These are phyloP conservation scores for Colletotrichum tropicale DNA, from an alignment of 2,329 filamentous ascomycete genomes.

Conservation along the genomic window DNA sequence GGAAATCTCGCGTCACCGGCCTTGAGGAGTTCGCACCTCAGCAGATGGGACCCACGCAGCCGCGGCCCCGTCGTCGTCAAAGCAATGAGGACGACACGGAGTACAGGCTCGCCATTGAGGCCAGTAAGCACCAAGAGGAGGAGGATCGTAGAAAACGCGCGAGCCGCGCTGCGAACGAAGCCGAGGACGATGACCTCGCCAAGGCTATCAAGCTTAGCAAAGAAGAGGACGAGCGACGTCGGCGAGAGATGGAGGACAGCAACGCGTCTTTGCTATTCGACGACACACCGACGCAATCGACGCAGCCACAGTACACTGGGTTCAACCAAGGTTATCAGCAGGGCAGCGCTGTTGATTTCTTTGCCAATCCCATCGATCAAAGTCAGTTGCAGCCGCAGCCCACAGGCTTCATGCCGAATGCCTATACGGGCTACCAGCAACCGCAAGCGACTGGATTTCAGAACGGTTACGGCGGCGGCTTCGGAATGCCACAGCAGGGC, in stretches of 20 bases:
- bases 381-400: constrained; percentile 77
- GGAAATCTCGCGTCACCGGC: constrained; percentile 95
- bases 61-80: constrained; percentile 49
- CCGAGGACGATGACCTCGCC: constrained; percentile 84
- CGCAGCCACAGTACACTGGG: constrained; percentile 79
- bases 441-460: constrained; percentile 54
- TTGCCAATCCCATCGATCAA: constrained; percentile 89
- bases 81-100: constrained; percentile 82
- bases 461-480: constrained; percentile 70
- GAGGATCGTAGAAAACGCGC: constrained; percentile 82
- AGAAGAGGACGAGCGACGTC: constrained; percentile 90
- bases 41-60: constrained; percentile 38
- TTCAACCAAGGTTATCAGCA: constrained; percentile 98
- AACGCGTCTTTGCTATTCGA: constrained; percentile 91
- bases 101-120: constrained; percentile 88
- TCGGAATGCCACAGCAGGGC: constrained; percentile 64
- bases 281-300: constrained; percentile 60
- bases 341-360: constrained; percentile 94
- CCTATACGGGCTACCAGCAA: constrained; percentile 55
- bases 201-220: constrained; percentile 96
- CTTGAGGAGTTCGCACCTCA: constrained; percentile 78
- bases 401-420: constrained; percentile 71
- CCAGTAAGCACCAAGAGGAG: constrained; percentile 93
- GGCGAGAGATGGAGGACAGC: constrained; percentile 83
- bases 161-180: constrained; percentile 52